A percentile compares a stretch with the other conserved stretches of the same genome.
These are phyloP conservation scores for Lodderomyces jiufengensis DNA, from an alignment of 1,139 yeast species.

Conservation along the genomic window DNA sequence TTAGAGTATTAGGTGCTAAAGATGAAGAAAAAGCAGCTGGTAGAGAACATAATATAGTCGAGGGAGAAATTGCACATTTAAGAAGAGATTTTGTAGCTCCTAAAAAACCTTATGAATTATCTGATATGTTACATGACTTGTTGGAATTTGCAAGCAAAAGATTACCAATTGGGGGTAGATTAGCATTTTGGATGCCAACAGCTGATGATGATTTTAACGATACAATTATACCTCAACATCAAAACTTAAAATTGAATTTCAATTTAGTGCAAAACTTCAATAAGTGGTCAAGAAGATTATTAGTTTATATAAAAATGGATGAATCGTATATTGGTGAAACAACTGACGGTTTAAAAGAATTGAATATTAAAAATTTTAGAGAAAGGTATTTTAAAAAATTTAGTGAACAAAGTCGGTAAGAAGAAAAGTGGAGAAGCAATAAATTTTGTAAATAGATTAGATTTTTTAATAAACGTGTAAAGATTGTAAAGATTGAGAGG, in stretches of 20 bases:
- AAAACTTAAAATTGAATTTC: slow-evolving; percentile 63
- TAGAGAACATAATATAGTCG: slow-evolving; percentile 64
- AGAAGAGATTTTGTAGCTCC: slow-evolving; percentile 88
- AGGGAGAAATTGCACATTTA: slow-evolving; percentile 75
- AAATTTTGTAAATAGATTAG: no score
- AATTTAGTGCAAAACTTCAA: slow-evolving; percentile 84
- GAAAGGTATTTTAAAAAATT: slow-evolving; percentile 77
- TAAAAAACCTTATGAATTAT: slow-evolving; percentile 83
- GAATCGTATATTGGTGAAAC: slow-evolving; percentile 55
- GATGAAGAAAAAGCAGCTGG: slow-evolving; percentile 56
- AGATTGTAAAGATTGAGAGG: no score
- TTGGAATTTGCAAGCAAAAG: slow-evolving; percentile 68
- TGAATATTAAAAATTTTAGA: slow-evolving; percentile 59
- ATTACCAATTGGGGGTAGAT: slow-evolving; percentile 69
- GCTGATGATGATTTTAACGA: slow-evolving; percentile 81
- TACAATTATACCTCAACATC: slow-evolving; percentile 78
- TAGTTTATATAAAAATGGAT: slow-evolving; percentile 75
- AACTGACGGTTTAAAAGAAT: slow-evolving; percentile 40
- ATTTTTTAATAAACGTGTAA: no score
- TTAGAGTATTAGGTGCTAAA: slow-evolving; percentile 86
- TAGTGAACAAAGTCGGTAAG: slow-evolving; percentile 32
- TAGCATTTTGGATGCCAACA: slow-evolving; percentile 98
- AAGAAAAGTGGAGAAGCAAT: not conserved
- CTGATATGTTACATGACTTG: slow-evolving; percentile 71
- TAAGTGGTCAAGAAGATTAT: slow-evolving; percentile 85